Evolutionary conservation across 306 rosid species (phyloP).

Genomic region (Trichosanthes truncata): DNA sequence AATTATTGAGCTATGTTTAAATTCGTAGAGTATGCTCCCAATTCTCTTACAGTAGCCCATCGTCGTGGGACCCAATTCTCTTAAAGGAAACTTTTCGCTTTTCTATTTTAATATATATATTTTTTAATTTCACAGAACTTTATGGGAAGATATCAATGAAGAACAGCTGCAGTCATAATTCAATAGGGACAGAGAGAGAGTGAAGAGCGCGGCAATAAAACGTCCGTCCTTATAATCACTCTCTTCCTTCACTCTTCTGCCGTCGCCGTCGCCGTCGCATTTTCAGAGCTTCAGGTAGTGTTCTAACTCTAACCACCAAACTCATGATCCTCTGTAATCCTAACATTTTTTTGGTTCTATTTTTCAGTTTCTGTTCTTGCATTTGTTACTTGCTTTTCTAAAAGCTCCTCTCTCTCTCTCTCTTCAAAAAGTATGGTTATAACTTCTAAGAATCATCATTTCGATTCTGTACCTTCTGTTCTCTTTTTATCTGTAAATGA

Average conservation of each 20-base stretch:
- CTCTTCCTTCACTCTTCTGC: not conserved
- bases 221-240: not conserved
- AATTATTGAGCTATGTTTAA: no score
- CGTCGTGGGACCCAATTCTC: no score
- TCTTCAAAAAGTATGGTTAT: not conserved
- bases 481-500: not conserved
- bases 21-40: no score
- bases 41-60: no score
- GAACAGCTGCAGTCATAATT: not conserved
- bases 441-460: not conserved
- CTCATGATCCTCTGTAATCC: not conserved
- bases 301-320: not conserved
- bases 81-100: not conserved
- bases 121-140: not conserved
- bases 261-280: not conserved
- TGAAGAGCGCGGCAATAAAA: slow-evolving; percentile 5
- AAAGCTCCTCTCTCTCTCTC: not conserved
- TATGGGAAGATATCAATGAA: not conserved
- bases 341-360: not conserved
- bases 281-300: not conserved
- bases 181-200: not conserved
- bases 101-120: not conserved
- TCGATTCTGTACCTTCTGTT: not conserved
- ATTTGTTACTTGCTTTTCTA: not conserved
- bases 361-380: not conserved